Conservation (phyloP, 2,329 filamentous ascomycete species). For the Neofusicoccum cordaticola region DNA sequence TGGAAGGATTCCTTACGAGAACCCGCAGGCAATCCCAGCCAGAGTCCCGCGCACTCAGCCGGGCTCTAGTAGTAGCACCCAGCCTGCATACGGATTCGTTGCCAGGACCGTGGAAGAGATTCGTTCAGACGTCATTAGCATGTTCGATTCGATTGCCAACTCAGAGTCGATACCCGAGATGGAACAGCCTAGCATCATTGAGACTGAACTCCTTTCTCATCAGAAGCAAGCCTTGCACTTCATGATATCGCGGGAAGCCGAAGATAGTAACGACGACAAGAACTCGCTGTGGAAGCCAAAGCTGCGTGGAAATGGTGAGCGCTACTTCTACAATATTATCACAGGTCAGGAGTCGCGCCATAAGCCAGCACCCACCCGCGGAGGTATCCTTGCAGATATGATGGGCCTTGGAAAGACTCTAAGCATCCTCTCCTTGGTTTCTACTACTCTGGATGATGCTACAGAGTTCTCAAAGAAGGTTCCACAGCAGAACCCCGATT, state of each 20-base stretch:
- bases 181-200: conserved; percentile 64
- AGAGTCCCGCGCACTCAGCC: not conserved
- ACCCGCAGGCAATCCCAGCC: conserved; percentile 19
- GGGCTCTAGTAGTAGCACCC: not conserved
- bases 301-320: conserved; percentile 55
- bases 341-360: conserved; percentile 54
- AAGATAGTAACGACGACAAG: conserved; percentile 57
- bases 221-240: conserved; percentile 90
- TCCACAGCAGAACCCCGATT: conserved; percentile 41
- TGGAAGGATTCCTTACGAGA: conserved; percentile 60
- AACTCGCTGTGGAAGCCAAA: conserved; percentile 76
- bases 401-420: conserved; percentile 58
- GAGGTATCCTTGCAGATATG: conserved; percentile 51
- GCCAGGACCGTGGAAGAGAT: conserved; percentile 79
- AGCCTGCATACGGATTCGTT: conserved; percentile 28
- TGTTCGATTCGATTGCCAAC: conserved; percentile 81
- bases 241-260: conserved; percentile 74
- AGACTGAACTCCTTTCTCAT: conserved; percentile 69
- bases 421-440: conserved; percentile 77
- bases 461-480: conserved; percentile 56
- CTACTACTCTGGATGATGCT: conserved; percentile 61
- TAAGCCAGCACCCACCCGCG: conserved; percentile 37
- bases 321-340: conserved; percentile 77
- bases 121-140: conserved; percentile 74
- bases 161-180: conserved; percentile 72